These are phyloP conservation scores for Scheffersomyces ergatensis DNA, from an alignment of 805 yeast species.

Conservation along the genomic window DNA sequence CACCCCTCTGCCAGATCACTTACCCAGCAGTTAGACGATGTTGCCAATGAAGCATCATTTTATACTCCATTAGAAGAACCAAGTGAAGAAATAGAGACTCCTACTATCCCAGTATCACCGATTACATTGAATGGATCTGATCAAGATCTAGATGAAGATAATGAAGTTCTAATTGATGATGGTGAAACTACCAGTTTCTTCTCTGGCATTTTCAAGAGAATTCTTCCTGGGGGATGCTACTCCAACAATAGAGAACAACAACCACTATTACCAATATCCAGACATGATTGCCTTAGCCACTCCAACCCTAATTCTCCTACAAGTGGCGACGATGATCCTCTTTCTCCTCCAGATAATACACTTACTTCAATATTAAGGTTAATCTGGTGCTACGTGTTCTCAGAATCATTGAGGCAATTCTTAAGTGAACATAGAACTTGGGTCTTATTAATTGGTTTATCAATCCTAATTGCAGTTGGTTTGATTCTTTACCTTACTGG, in stretches of 20 bases:
- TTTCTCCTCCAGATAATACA: neutral
- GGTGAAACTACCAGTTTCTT: neutral
- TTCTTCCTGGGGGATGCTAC: neutral
- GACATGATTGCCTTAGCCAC: neutral
- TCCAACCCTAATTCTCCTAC: too few relatives aligned
- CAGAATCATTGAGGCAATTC: neutral
- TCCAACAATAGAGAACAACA: neutral
- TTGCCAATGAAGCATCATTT: conserved; percentile 1
- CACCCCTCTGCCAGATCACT: neutral
- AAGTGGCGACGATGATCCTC: neutral
- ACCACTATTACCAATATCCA: neutral
- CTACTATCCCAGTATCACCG: too few relatives aligned
- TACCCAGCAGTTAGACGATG: neutral
- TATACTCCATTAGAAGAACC: neutral
- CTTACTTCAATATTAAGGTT: neutral
- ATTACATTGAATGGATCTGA: too few relatives aligned
- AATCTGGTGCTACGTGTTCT: neutral
- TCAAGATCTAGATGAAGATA: neutral
- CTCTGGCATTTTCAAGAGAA: neutral
- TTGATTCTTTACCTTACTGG: neutral
- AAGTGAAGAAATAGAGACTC: neutral
- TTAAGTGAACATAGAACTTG: neutral
- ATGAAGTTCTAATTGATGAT: neutral
- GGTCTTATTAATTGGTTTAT: neutral
- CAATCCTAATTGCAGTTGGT: neutral